Conservation (phyloP, 202 grass and related monocot species). For the Brachypodium distachyon region DNA sequence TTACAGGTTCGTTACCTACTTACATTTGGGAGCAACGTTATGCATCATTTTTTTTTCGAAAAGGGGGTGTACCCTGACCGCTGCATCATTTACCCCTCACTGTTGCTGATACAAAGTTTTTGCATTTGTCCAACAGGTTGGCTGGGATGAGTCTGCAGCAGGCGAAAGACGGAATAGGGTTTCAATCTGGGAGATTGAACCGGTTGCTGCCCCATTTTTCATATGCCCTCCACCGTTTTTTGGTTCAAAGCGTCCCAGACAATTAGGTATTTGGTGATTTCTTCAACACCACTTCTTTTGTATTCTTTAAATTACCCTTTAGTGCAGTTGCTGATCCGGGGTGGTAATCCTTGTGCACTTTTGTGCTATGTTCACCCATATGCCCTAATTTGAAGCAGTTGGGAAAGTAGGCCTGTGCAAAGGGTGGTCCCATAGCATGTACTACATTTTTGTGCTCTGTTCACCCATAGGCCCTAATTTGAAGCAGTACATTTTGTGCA, state of each 20-base stretch:
- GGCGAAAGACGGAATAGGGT: slow-evolving; percentile 90
- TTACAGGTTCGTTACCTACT: slow-evolving; percentile 61
- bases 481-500: neutral
- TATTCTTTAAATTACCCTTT: neutral
- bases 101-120: neutral
- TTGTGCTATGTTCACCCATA: too few relatives aligned
- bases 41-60: too few relatives aligned
- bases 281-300: neutral
- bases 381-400: too few relatives aligned
- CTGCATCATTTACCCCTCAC: neutral
- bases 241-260: slow-evolving; percentile 70
- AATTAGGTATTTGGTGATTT: slow-evolving; percentile 40
- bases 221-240: slow-evolving; percentile 95
- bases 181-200: slow-evolving; percentile 99
- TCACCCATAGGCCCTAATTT: neutral
- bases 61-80: too few relatives aligned
- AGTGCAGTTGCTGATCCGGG: neutral
- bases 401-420: neutral
- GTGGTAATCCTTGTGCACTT: neutral
- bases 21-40: neutral
- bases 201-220: slow-evolving; percentile 92
- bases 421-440: neutral
- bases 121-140: slow-evolving; percentile 50
- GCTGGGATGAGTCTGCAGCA: slow-evolving; percentile 97
- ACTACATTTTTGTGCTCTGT: neutral